These are phyloP conservation scores for Pleurotus platypus DNA, from an alignment of 768 basidiomycete species.

Conservation along the genomic window DNA sequence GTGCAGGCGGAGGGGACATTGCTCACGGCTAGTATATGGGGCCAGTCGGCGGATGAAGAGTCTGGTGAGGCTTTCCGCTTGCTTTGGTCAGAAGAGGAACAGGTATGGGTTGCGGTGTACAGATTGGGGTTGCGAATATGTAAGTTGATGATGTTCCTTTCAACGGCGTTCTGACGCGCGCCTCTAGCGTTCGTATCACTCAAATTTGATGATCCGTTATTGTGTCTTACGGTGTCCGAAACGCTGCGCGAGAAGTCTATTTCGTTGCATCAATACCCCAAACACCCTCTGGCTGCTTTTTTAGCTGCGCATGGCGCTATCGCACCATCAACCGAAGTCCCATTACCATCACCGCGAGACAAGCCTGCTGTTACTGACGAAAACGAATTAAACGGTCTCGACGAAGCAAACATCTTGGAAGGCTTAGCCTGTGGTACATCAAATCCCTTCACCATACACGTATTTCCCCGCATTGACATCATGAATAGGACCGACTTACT, in stretches of 20 bases:
- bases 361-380: constrained; percentile 25
- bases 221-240: constrained; percentile 82
- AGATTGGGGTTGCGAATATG: constrained; percentile 74
- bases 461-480: background rate
- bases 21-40: constrained; percentile 74
- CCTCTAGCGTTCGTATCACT: constrained; percentile 70
- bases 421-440: constrained; percentile 60
- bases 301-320: constrained; percentile 33
- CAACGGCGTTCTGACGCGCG: background rate
- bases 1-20: constrained; percentile 74
- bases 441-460: background rate
- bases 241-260: constrained; percentile 83
- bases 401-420: constrained; percentile 64
- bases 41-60: constrained; percentile 43
- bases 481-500: constrained; percentile 42
- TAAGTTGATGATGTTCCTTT: constrained; percentile 34
- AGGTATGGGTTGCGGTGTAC: constrained; percentile 79
- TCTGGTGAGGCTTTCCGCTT: constrained; percentile 59
- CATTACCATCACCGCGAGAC: constrained; percentile 31
- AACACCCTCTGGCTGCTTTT: constrained; percentile 40
- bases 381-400: constrained; percentile 43
- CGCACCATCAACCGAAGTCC: constrained; percentile 24
- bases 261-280: constrained; percentile 31
- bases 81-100: constrained; percentile 57
- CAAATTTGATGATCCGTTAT: constrained; percentile 64